phyloP scores from a whole-genome alignment of 257 asterid genomes.

The Leptodermis oblonga region DNA sequence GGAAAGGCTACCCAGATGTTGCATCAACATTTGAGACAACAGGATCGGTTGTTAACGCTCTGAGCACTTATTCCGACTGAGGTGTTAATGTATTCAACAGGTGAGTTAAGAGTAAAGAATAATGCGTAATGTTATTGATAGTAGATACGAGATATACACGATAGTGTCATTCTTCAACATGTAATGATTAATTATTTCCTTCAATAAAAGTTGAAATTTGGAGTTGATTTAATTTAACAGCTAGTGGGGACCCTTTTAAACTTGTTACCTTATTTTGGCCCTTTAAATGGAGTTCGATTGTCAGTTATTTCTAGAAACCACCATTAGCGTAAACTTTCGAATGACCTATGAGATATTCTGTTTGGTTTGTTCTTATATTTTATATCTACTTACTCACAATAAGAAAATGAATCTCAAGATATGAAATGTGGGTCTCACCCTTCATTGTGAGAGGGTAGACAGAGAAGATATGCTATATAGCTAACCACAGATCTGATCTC shows the following conservation, averaged over 20 bases:
- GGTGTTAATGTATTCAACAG: constrained; percentile 12
- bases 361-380: too few relatives aligned
- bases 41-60: constrained; percentile 81
- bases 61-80: constrained; percentile 75
- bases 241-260: neutral
- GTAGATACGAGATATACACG: too few relatives aligned
- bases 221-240: neutral
- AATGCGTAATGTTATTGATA: neutral
- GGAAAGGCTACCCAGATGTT: constrained; percentile 94
- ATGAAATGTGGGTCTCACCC: too few relatives aligned
- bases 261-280: neutral
- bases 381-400: too few relatives aligned
- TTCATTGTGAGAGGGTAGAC: too few relatives aligned
- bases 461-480: too few relatives aligned
- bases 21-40: constrained; percentile 84
- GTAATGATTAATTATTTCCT: neutral
- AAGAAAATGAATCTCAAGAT: too few relatives aligned
- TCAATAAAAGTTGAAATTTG: neutral
- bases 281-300: neutral
- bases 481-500: too few relatives aligned
- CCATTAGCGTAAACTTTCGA: neutral
- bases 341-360: too few relatives aligned
- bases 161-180: neutral
- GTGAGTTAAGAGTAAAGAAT: constrained; percentile 5
- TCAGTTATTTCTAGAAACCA: neutral